Evolutionary conservation across 768 basidiomycete genomes (phyloP).

Genomic region (Naematelia encephala): DNA sequence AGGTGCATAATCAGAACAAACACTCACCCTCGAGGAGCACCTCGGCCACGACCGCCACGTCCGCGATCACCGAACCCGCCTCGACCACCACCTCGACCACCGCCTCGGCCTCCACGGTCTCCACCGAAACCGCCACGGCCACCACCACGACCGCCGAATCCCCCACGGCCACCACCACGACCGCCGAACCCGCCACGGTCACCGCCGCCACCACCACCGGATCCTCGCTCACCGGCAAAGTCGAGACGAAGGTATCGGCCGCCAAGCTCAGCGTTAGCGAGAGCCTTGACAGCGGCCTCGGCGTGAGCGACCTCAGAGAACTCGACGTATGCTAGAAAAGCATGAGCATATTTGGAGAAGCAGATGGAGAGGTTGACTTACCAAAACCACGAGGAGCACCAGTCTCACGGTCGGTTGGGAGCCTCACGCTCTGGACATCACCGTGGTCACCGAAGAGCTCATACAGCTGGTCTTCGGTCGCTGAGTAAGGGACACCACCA

Average conservation of each 20-base stretch:
- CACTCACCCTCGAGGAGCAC: slow-evolving; percentile 17
- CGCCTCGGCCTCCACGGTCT: slow-evolving; percentile 12
- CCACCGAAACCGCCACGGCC: slow-evolving; percentile 54
- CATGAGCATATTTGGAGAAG: not conserved
- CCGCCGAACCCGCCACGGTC: slow-evolving; percentile 49
- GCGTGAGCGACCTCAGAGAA: slow-evolving; percentile 77
- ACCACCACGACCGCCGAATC: slow-evolving; percentile 51
- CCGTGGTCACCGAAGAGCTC: slow-evolving; percentile 84
- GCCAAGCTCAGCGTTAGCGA: slow-evolving; percentile 69
- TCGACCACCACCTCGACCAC: slow-evolving; percentile 16
- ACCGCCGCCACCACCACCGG: slow-evolving; percentile 31
- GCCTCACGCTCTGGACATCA: slow-evolving; percentile 74
- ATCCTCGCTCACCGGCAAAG: slow-evolving; percentile 51
- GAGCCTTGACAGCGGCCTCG: slow-evolving; percentile 70
- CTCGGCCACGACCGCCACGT: slow-evolving; percentile 12
- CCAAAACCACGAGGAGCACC: slow-evolving; percentile 92
- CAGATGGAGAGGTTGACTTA: no score
- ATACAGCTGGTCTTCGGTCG: slow-evolving; percentile 81
- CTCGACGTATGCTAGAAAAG: slow-evolving; percentile 66
- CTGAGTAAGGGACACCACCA: slow-evolving; percentile 79
- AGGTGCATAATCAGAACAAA: not conserved
- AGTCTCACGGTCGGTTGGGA: slow-evolving; percentile 89
- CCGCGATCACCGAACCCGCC: slow-evolving; percentile 10
- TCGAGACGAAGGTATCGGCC: slow-evolving; percentile 80
- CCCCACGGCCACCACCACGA: slow-evolving; percentile 49